Evolutionary conservation across 768 basidiomycete species (phyloP), one percentile per base, ranked within the genome.

Genomic region (Cystobasidiopsis lactophilus): DNA sequence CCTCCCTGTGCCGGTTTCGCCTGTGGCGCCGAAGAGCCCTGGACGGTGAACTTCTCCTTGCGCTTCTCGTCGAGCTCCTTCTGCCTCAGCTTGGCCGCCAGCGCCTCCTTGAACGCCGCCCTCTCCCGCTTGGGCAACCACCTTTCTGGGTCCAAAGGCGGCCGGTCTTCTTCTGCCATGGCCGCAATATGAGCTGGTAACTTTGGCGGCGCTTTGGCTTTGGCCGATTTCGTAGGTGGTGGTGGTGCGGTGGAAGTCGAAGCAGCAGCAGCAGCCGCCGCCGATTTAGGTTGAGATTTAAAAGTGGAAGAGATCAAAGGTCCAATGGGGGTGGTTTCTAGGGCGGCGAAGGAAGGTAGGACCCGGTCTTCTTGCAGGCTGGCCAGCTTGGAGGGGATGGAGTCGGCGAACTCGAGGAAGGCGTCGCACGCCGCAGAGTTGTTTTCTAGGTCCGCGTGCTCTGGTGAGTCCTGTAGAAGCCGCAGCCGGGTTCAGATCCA

Each of bases 371-470:
- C 14, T 11, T 16, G 18, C 19, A 52, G 27, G 29, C 46, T 30
- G 26, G 53, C 45, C 45, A 60, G 50, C 18, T 18, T 27, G 10
- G 60, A 52, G 14, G 61, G 61, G 38, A 61, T 51, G 26, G 54
- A 43, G 9, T 50, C 41, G 46, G 63, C 35, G 57, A 71, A 71
- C 38, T 65, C 62, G 53, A 66, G 57, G 46, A 66, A 66, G 5
- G 63, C 39, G 4, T 58, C 31, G 3, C 65, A 62, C 2, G 67
- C 63, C 7, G 58, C 29, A 16, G 66, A 62, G 60, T 71, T 70
- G 45, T 64, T 61, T 16, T 63, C 31, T 50, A 70, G 64, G 55
- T 69, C 68, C 19, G 64, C 58, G 50, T 66, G 60, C 50, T 70
- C 68, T 19, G 69, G 62, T 0, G 68, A 68, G 50, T 66, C 64